These are phyloP conservation scores for Trametes punicea DNA, from an alignment of 768 basidiomycete species.

Conservation along the genomic window DNA sequence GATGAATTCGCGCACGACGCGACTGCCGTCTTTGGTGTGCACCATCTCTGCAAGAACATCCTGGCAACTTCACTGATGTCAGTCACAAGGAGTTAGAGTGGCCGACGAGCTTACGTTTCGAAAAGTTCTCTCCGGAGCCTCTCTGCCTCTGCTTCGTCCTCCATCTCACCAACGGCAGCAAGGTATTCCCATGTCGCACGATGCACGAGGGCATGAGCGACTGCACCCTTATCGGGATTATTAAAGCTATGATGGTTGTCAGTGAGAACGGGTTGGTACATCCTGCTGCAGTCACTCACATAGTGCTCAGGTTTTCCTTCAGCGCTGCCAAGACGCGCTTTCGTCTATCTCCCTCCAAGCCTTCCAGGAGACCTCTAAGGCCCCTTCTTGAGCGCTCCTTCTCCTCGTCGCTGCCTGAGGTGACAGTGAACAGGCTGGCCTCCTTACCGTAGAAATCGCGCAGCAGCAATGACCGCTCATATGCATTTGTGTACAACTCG, in stretches of 20 bases:
- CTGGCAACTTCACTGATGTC: constrained; percentile 52
- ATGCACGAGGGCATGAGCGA: constrained; percentile 86
- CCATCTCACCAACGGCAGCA: constrained; percentile 49
- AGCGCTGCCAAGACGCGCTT: constrained; percentile 65
- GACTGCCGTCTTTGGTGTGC: constrained; percentile 89
- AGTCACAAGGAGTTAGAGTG: not conserved
- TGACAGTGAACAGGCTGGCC: constrained; percentile 65
- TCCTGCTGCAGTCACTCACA: constrained; percentile 45
- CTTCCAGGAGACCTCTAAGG: constrained; percentile 63
- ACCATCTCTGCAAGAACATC: constrained; percentile 90
- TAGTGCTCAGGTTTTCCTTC: constrained; percentile 68
- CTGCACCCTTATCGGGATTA: constrained; percentile 85
- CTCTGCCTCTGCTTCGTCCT: constrained; percentile 66
- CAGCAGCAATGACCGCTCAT: constrained; percentile 76
- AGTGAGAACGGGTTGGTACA: not conserved
- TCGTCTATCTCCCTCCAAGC: constrained; percentile 57
- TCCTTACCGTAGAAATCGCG: constrained; percentile 93
- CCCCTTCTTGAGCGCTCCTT: constrained; percentile 66
- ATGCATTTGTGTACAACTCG: constrained; percentile 82
- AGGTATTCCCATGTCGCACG: constrained; percentile 86
- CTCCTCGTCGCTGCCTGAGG: constrained; percentile 54
- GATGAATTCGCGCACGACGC: constrained; percentile 81
- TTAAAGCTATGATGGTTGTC: constrained; percentile 61
- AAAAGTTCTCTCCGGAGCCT: constrained; percentile 77
- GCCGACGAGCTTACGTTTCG: constrained; percentile 52